Evolutionary conservation across 1,139 yeast species (phyloP).

Genomic region (Geotrichum carabidarum): DNA sequence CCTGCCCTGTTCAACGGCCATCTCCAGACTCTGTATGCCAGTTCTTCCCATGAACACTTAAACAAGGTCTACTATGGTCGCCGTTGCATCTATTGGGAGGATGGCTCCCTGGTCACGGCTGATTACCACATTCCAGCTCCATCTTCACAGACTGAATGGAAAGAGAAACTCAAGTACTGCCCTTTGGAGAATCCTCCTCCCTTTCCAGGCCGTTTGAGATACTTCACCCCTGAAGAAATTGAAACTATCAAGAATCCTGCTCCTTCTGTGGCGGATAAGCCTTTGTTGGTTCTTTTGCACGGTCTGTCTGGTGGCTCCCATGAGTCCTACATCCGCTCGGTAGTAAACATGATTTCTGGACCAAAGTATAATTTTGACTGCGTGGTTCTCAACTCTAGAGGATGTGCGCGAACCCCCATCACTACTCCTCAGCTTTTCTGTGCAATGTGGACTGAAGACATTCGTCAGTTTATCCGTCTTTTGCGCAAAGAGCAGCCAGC

Average conservation of each 20-base stretch:
- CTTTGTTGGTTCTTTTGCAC: constrained; percentile 67
- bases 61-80: constrained; percentile 72
- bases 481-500: constrained; percentile 55
- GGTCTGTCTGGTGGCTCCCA: constrained; percentile 93
- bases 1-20: constrained; percentile 69
- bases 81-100: constrained; percentile 57
- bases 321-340: constrained; percentile 74
- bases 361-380: constrained; percentile 47
- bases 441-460: constrained; percentile 70
- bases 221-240: constrained; percentile 52
- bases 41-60: constrained; percentile 48
- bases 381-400: constrained; percentile 75
- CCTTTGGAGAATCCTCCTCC: constrained; percentile 68
- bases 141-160: constrained; percentile 46
- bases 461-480: constrained; percentile 52
- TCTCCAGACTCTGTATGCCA: constrained; percentile 66
- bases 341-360: constrained; percentile 27
- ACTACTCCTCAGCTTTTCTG: constrained; percentile 71
- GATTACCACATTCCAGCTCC: constrained; percentile 66
- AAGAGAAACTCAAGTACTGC: constrained; percentile 46
- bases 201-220: constrained; percentile 74
- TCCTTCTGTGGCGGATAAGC: constrained; percentile 40
- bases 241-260: constrained; percentile 31
- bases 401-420: constrained; percentile 78
- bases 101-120: constrained; percentile 63